Conservation (phyloP, 1,139 yeast genomes). For the Taiozyma sp. region DNA sequence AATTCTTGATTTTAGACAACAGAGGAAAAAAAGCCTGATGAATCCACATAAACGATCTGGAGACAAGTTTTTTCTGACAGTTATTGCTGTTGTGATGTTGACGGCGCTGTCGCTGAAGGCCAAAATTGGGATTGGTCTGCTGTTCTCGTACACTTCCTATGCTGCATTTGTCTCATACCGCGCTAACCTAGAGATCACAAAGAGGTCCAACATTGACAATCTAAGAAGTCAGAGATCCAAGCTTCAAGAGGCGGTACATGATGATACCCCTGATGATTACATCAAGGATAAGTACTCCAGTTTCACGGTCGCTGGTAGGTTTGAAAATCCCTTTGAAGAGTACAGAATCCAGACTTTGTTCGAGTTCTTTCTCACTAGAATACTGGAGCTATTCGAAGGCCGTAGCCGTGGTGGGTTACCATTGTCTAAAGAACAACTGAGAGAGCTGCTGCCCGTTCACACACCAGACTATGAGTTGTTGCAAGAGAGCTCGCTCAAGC, state of each 20-base stretch:
- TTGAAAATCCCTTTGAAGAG: conserved; percentile 88
- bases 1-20: neutral
- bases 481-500: conserved; percentile 7
- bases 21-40: neutral
- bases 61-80: neutral
- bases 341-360: conserved; percentile 86
- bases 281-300: conserved; percentile 33
- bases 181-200: conserved; percentile 53
- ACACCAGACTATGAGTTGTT: conserved; percentile 49
- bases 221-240: conserved; percentile 3
- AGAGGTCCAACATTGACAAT: conserved; percentile 35
- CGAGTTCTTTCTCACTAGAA: conserved; percentile 71
- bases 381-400: conserved; percentile 62
- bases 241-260: conserved; percentile 8
- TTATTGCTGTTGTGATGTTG: neutral
- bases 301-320: conserved; percentile 68
- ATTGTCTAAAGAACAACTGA: conserved; percentile 36
- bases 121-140: conserved; percentile 36
- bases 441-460: conserved; percentile 51
- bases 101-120: conserved; percentile 18
- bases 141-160: conserved; percentile 63
- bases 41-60: neutral
- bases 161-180: conserved; percentile 57
- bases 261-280: conserved; percentile 6
- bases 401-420: conserved; percentile 70